Base-by-base conservation (phyloP, 2,329 filamentous ascomycete species). In the Fusarium floridanum region DNA sequence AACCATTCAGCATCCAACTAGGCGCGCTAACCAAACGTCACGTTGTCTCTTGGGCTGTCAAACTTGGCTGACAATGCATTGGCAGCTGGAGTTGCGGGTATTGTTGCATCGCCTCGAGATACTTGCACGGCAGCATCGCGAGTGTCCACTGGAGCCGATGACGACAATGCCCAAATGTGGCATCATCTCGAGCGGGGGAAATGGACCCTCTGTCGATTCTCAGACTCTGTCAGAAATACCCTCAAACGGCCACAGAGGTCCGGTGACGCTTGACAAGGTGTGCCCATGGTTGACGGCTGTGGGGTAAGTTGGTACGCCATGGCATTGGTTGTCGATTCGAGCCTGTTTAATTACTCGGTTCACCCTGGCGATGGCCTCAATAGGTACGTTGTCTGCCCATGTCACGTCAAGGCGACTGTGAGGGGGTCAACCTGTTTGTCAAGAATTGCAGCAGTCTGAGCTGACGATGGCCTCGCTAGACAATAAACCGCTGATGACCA, bases 251-350 rank as follows among this genome's bases (percentile, higher is more conserved):
- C 64, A 45, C 45, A 70, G 64, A 62, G 34, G 64, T 75, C 68
- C 64, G 68, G 76, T 77, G 76, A 77, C 73, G 64, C 53, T 43
- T 55, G 57, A 68, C 68, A 65, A 53, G 71, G 71, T 57, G 45
- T 22, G 64, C 59, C 68, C 66, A 61, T 64, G 64, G 60, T 50
- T 41, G 60, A 56, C 43, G 63, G 50, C 57, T 77, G 74, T 77
- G 76, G 76, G 74, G 76, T 77, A 73, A 50, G 20, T 53, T 70
- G 61, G 69, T 73, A 72, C 59, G 66, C 63, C 71, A 65, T 48
- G 60, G 61, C 71, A 77, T 76, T 74, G 67, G 65, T 37, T 64
- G 60, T 50, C 16, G 53, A 57, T 59, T 68, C 24, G 55, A 71
- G 66, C 53, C 29, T 56, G 37, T 59, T 64, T 45, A 71, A 55